These are phyloP conservation scores for Rhinocladiella similis DNA, from an alignment of 2,329 filamentous ascomycete genomes.

Conservation along the genomic window DNA sequence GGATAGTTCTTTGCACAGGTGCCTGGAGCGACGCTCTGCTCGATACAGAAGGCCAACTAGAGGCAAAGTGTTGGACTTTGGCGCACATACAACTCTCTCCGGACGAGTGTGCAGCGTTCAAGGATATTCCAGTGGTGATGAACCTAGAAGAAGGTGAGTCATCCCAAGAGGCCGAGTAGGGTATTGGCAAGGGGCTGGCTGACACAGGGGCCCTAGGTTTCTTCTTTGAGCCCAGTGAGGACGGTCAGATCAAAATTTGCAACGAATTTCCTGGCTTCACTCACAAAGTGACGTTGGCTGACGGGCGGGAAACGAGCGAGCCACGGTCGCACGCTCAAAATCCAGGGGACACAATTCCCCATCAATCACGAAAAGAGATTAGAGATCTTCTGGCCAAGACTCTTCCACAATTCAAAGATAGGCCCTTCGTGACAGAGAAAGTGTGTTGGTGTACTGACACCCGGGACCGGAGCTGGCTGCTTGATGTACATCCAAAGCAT, in stretches of 20 bases:
- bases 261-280: conserved; percentile 12
- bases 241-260: conserved; percentile 9
- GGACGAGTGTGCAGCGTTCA: conserved; percentile 2
- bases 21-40: conserved; percentile 6
- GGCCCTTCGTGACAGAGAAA: conserved; percentile 6
- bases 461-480: conserved; percentile 4
- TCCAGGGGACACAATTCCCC: conserved; percentile 4
- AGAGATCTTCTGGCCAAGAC: conserved; percentile 5
- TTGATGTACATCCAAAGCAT: conserved; percentile 7
- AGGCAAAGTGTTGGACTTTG: conserved; percentile 10
- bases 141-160: conserved; percentile 9
- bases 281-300: conserved; percentile 5
- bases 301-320: conserved; percentile 3
- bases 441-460: conserved; percentile 9
- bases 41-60: conserved; percentile 5
- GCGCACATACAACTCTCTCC: conserved; percentile 8
- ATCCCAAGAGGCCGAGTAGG: not conserved
- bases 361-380: conserved; percentile 8
- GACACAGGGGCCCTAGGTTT: not conserved
- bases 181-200: too few relatives aligned
- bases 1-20: conserved; percentile 6
- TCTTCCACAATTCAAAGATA: conserved; percentile 4
- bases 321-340: conserved; percentile 7
- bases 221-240: conserved; percentile 7
- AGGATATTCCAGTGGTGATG: conserved; percentile 5